These are phyloP conservation scores for Pseudocercospora crystallina DNA, from an alignment of 2,329 filamentous ascomycete genomes.

Conservation along the genomic window DNA sequence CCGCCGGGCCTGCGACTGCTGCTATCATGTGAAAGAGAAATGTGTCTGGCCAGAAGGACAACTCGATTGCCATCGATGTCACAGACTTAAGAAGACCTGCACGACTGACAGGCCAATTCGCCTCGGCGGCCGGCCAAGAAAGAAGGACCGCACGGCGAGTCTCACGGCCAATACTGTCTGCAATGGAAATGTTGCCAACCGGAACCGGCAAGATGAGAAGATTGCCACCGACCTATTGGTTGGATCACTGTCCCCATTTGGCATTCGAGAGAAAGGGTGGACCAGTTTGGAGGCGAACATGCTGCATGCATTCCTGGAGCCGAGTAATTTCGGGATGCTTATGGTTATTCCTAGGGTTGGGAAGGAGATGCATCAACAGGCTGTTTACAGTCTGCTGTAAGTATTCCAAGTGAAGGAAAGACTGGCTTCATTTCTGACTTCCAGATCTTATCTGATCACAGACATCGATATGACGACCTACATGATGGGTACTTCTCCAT, in stretches of 20 bases:
- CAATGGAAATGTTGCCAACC: too few relatives aligned
- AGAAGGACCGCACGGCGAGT: neutral
- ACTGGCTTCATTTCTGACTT: too few relatives aligned
- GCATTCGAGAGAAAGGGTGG: neutral
- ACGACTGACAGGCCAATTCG: constrained; percentile 3
- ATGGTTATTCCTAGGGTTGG: constrained; percentile 9
- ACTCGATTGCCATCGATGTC: constrained; percentile 4
- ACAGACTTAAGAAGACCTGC: constrained; percentile 5
- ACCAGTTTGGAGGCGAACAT: neutral
- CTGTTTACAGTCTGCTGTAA: neutral
- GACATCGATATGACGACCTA: constrained; percentile 4
- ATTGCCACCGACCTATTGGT: too few relatives aligned
- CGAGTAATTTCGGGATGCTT: neutral
- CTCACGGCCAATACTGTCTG: too few relatives aligned
- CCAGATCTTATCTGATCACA: too few relatives aligned
- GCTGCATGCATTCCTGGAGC: neutral
- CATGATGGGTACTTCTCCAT: constrained; percentile 8
- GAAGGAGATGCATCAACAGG: constrained; percentile 5
- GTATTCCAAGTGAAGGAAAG: too few relatives aligned
- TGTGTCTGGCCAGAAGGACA: neutral
- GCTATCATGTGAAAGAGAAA: constrained; percentile 12
- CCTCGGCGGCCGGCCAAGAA: constrained; percentile 7
- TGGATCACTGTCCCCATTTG: neutral
- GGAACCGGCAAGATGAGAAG: too few relatives aligned
- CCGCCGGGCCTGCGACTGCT: constrained; percentile 9